Percentiles rank a stretch among this genome's conserved stretches.
phyloP scores from a whole-genome alignment of 192 early-diverging fungal genomes.

The Radiomyces spectabilis region DNA sequence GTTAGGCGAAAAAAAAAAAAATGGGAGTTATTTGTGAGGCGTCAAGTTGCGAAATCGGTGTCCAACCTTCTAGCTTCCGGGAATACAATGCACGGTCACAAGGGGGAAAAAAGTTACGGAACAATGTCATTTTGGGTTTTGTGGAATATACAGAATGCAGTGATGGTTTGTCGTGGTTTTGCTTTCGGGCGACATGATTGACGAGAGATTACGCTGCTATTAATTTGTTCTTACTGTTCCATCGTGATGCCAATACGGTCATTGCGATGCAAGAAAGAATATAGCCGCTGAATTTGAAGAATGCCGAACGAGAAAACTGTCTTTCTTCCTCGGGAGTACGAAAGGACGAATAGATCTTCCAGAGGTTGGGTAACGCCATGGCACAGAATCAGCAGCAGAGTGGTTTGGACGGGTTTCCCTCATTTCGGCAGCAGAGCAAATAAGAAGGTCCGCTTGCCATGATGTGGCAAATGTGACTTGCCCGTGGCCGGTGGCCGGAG shows the following conservation, averaged over 20 bases:
- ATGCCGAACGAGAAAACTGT: constrained; percentile 47
- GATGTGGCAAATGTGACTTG: background rate
- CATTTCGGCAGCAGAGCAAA: background rate
- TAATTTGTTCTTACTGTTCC: constrained; percentile 11
- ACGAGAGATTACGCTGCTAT: background rate
- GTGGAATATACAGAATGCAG: no score
- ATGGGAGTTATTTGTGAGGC: background rate
- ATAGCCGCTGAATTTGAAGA: constrained; percentile 55
- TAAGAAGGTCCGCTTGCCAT: background rate
- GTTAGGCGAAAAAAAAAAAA: background rate
- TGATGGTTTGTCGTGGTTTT: no score
- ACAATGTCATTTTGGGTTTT: no score
- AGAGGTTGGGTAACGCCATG: constrained; percentile 50
- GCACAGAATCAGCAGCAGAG: background rate
- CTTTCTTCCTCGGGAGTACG: constrained; percentile 52
- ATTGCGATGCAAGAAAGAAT: constrained; percentile 51
- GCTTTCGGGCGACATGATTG: no score
- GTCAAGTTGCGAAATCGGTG: no score
- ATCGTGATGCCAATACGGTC: constrained; percentile 31
- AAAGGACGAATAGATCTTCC: constrained; percentile 48
- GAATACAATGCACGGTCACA: no score
- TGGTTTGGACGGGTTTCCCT: background rate
- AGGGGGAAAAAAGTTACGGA: no score
- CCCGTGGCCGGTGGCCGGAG: background rate
- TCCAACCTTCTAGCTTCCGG: no score